Evolutionary conservation across 495 filamentous ascomycete genomes (phyloP).

Genomic region (Parathielavia hyrcaniae): DNA sequence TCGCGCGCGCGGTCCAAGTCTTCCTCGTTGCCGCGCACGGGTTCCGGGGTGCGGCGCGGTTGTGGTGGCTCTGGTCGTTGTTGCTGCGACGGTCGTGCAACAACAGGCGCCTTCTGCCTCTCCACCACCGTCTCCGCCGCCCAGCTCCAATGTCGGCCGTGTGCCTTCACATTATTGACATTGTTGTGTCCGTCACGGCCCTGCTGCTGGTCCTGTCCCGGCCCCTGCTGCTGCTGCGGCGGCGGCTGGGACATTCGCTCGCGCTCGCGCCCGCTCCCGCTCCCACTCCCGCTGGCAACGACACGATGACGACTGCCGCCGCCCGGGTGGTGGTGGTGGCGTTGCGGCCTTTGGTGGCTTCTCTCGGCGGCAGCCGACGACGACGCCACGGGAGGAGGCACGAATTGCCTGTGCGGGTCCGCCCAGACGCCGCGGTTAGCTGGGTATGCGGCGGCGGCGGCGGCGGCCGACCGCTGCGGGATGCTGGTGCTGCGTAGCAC

Average conservation of each 20-base stretch:
- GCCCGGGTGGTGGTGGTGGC: no score
- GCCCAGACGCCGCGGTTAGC: constrained; percentile 13
- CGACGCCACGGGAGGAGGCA: background rate
- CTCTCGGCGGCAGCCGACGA: background rate
- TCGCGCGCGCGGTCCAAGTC: background rate
- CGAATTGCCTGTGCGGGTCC: constrained; percentile 25
- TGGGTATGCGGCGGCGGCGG: background rate
- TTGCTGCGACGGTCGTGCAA: background rate
- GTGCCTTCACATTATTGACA: no score
- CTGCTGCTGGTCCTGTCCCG: background rate
- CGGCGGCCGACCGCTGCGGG: constrained; percentile 11
- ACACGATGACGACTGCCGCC: constrained; percentile 3
- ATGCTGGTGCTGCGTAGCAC: constrained; percentile 14
- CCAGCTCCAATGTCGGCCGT: constrained; percentile 19
- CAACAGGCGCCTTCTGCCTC: background rate
- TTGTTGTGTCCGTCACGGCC: no score
- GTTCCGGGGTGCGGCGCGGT: background rate
- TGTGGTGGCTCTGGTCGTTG: background rate
- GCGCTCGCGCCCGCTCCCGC: background rate
- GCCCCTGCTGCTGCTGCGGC: background rate
- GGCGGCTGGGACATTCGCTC: background rate
- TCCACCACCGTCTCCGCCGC: constrained; percentile 4
- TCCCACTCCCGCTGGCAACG: background rate
- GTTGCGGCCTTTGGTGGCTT: background rate
- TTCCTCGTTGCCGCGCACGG: background rate